Percentiles rank a stretch among this genome's conserved stretches.
Evolutionary conservation across 768 basidiomycete genomes (phyloP).

Genomic region (Hortiboletus flavorubellus): DNA sequence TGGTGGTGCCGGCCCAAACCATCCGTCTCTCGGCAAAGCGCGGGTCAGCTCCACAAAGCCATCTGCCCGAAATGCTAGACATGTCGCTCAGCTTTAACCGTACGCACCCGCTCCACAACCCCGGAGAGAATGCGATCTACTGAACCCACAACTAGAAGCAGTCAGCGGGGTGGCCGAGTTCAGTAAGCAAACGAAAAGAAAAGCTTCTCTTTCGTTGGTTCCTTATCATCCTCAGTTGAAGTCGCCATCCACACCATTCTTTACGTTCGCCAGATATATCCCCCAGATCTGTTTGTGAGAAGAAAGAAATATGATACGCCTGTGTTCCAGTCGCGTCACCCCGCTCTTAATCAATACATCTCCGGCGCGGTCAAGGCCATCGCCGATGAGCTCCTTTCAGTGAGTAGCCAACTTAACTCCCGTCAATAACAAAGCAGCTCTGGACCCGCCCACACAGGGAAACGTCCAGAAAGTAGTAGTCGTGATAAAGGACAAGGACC

Average conservation of each 20-base stretch:
- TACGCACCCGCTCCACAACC: slow-evolving; percentile 19
- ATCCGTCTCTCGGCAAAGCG: background rate
- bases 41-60: no score
- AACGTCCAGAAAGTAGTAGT: slow-evolving; percentile 76
- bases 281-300: slow-evolving; percentile 80
- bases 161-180: slow-evolving; percentile 67
- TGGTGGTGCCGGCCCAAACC: background rate
- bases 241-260: slow-evolving; percentile 91
- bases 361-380: slow-evolving; percentile 84
- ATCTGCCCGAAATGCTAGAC: slow-evolving; percentile 19
- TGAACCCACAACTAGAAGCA: slow-evolving; percentile 44
- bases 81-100: slow-evolving; percentile 38
- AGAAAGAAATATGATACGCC: slow-evolving; percentile 88
- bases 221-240: slow-evolving; percentile 60
- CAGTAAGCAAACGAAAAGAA: slow-evolving; percentile 41
- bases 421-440: background rate
- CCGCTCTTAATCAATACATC: slow-evolving; percentile 83
- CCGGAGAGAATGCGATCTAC: background rate
- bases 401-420: slow-evolving; percentile 30
- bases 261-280: slow-evolving; percentile 88
- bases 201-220: background rate
- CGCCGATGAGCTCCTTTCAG: slow-evolving; percentile 68
- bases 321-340: slow-evolving; percentile 92
- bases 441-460: slow-evolving; percentile 46
- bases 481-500: slow-evolving; percentile 79